Percentiles rank a stretch among this genome's conserved stretches.
Conservation (phyloP, 345 rosid species). For the Euphorbia peplus region DNA sequence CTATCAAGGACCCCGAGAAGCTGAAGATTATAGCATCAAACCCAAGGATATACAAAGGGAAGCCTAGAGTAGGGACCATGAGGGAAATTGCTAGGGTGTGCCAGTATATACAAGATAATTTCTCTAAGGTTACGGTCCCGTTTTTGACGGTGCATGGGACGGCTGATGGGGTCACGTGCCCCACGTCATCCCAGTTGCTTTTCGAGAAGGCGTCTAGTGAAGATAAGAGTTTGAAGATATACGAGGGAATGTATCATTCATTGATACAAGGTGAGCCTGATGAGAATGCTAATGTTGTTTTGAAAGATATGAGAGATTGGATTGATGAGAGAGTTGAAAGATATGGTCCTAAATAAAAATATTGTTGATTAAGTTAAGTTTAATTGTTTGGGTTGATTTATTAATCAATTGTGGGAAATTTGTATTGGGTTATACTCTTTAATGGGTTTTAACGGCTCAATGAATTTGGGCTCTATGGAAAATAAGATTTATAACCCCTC, state of each 20-base stretch:
- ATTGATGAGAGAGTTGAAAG: conserved; percentile 75
- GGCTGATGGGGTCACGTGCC: conserved; percentile 75
- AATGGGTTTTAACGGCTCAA: too few species aligned
- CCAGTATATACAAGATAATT: conserved; percentile 75
- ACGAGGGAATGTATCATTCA: conserved; percentile 95
- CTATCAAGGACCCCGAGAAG: conserved; percentile 77
- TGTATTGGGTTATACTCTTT: too few species aligned
- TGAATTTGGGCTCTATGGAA: too few species aligned
- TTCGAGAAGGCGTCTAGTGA: conserved; percentile 68
- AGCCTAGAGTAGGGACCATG: conserved; percentile 93
- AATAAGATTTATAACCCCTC: too few species aligned
- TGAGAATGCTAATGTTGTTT: conserved; percentile 59
- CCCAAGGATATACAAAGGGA: conserved; percentile 78
- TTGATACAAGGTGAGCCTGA: conserved; percentile 92
- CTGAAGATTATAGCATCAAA: conserved; percentile 81
- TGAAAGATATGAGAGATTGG: conserved; percentile 97
- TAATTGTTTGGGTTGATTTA: too few species aligned
- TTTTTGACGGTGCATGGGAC: conserved; percentile 79
- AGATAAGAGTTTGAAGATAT: conserved; percentile 78
- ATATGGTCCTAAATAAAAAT: conserved; percentile 44
- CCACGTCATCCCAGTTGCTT: conserved; percentile 62
- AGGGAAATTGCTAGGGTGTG: conserved; percentile 75
- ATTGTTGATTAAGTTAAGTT: background rate
- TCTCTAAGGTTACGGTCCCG: conserved; percentile 53
- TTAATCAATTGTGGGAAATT: too few species aligned